Conservation (phyloP, 805 yeast genomes). For the Monosporozyma unispora region DNA sequence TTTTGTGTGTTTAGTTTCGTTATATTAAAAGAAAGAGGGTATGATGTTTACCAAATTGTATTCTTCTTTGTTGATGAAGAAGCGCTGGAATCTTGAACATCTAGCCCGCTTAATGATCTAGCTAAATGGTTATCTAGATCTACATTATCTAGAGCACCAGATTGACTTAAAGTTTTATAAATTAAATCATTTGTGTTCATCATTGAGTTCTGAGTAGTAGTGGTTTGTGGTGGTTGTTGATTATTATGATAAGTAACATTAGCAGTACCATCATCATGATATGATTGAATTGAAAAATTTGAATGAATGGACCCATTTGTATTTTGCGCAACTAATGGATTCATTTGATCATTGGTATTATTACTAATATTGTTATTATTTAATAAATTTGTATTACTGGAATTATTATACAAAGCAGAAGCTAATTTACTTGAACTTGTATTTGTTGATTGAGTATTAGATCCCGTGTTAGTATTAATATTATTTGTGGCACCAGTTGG, state of each 20-base stretch:
- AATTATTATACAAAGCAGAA: constrained; percentile 9
- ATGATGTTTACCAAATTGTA: background rate
- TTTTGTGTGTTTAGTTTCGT: background rate
- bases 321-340: constrained; percentile 20
- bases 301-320: constrained; percentile 30
- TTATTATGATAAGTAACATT: background rate
- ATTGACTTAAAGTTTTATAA: constrained; percentile 4
- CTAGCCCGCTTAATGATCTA: constrained; percentile 28
- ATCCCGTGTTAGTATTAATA: constrained; percentile 10
- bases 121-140: constrained; percentile 25
- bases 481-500: constrained; percentile 15
- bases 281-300: constrained; percentile 27
- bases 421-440: constrained; percentile 13
- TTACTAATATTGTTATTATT: background rate
- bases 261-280: constrained; percentile 14
- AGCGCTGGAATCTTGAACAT: constrained; percentile 14
- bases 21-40: background rate
- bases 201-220: too few species aligned
- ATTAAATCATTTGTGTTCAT: constrained; percentile 1
- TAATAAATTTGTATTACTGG: constrained; percentile 5
- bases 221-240: too few species aligned
- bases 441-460: background rate
- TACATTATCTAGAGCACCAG: constrained; percentile 1
- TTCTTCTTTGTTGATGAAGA: background rate
- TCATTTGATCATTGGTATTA: background rate